Base-by-base conservation (phyloP, 1,284 basidiomycete species). In the Cryptococcus amylolentus region DNA sequence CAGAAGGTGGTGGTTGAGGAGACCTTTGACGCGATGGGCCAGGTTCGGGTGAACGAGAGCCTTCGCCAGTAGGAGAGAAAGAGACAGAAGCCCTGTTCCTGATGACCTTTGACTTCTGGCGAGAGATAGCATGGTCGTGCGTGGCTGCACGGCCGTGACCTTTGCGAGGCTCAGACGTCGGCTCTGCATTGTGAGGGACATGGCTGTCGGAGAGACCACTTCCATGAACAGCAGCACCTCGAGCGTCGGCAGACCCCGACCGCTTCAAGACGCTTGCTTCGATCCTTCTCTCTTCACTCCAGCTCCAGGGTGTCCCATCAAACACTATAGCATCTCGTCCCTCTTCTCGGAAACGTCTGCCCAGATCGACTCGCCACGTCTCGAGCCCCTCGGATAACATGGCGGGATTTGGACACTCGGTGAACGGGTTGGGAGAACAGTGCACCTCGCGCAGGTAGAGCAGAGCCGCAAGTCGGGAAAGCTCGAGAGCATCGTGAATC, bases 281-380 rank as follows among this genome's bases (percentile, higher is more conserved):
- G 26, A 80, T 75, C 43, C 81, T 82, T 55, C 85, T 81, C 66
- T 82, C 84, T 80, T 97, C 93, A 68, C 86, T 86, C 77, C 87
- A 89, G 7, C 84, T 84, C 5, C 89, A 86, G 6, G 78, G 77
- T 10, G 83, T 80, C 20, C 89, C 91, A 71, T 97, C 93, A 39
- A 97, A 72, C 20, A 79, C 72, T 39, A 93, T 81, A 35, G 31
- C 31, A 3, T 76, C 78, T 23, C 86, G 88, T 35, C 87, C 85
- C 76, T 95, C 92, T 67, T 84, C 86, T 73, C 83, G 85, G 74
- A 96, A 96, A 64, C 84, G 82, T 60, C 88, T 84, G 64, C 93
- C 93, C 69, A 90, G 88, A 16, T 84, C 81, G 28, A 88, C 77
- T 13, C 93, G 82, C 69, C 88, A 89, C 52, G 83, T 82, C 56